Evolutionary conservation across 2,329 filamentous ascomycete species (phyloP), one percentile per base, ranked within the genome.

Genomic region (Camptophora hylomeconis): DNA sequence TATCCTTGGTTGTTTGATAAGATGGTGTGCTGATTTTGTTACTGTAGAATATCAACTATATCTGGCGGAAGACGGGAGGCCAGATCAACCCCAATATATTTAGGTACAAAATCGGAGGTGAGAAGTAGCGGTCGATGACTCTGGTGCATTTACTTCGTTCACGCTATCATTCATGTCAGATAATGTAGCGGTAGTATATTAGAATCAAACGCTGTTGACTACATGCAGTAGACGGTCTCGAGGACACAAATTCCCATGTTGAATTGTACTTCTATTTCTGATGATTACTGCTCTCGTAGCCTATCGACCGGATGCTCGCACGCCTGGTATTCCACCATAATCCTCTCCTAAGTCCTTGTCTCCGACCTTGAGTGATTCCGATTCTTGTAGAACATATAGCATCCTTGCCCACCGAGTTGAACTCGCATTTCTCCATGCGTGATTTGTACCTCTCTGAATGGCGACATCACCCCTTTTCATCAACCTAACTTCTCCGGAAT

Each of bases 81-180:
- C 61, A 46, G 34, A 35, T 67, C 7, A 65, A 64, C 42, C 52
- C 62, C 35, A 46, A 48, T n/a, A 47, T 61, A 13, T 67, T 69
- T 28, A 54, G 54, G 17, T 69, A 68, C 40, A 56, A 60, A 17
- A 49, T 72, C 32, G 67, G 69, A 7, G 67, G 68, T 8, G 68
- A 72, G 45, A 65, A 32, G 30, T 40, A 29, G 20, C n/a, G n/a
- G n/a, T n/a, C n/a, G n/a, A n/a, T n/a, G n/a, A n/a, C n/a, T n/a
- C n/a, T n/a, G n/a, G n/a, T n/a, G n/a, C n/a, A n/a, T n/a, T n/a
- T n/a, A n/a, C n/a, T n/a, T n/a, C n/a, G n/a, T n/a, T n/a, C n/a
- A n/a, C n/a, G n/a, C n/a, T n/a, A n/a, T n/a, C n/a, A n/a, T n/a
- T n/a, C n/a, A n/a, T n/a, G n/a, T n/a, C n/a, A n/a, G n/a, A n/a